Conservation (phyloP, 2,329 filamentous ascomycete species). For the Metarhizium brunneum region DNA sequence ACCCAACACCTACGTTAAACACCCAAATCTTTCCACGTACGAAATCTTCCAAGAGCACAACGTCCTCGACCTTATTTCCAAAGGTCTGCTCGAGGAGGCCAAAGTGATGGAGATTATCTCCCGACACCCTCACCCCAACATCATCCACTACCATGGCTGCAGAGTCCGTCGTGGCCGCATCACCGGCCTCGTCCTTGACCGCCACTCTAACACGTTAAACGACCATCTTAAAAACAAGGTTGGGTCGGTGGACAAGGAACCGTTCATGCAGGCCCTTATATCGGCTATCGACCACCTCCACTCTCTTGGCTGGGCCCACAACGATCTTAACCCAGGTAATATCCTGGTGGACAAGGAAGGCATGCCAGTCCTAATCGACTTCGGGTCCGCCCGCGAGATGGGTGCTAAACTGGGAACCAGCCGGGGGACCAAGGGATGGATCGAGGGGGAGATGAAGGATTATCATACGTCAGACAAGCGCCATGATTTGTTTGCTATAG, state of each 20-base stretch:
- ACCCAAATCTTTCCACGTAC: not conserved
- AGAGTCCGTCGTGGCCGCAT: slow-evolving; percentile 14
- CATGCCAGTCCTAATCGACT: slow-evolving; percentile 11
- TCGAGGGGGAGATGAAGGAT: slow-evolving; percentile 5
- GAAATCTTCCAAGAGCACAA: not conserved
- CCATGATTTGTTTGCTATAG: slow-evolving; percentile 8
- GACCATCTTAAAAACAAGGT: slow-evolving; percentile 8
- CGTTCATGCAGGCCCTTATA: slow-evolving; percentile 5
- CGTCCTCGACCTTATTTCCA: not conserved
- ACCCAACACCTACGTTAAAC: not conserved
- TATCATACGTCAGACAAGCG: slow-evolving; percentile 9
- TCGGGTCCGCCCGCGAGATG: slow-evolving; percentile 5
- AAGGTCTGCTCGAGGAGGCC: slow-evolving; percentile 37
- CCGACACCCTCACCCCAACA: slow-evolving; percentile 17
- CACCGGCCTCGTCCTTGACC: slow-evolving; percentile 16
- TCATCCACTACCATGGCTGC: slow-evolving; percentile 19
- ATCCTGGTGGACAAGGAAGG: slow-evolving; percentile 9
- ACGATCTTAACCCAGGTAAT: slow-evolving; percentile 13
- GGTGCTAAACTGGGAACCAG: not conserved
- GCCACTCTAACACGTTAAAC: slow-evolving; percentile 8
- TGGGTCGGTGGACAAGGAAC: slow-evolving; percentile 3
- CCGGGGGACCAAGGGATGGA: slow-evolving; percentile 10
- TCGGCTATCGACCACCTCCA: slow-evolving; percentile 8
- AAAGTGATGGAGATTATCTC: slow-evolving; percentile 10
- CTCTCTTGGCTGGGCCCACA: slow-evolving; percentile 11